Percentiles rank a stretch among this genome's conserved stretches.
Evolutionary conservation across 495 filamentous ascomycete species (phyloP).

Genomic region (Xylaria curta): DNA sequence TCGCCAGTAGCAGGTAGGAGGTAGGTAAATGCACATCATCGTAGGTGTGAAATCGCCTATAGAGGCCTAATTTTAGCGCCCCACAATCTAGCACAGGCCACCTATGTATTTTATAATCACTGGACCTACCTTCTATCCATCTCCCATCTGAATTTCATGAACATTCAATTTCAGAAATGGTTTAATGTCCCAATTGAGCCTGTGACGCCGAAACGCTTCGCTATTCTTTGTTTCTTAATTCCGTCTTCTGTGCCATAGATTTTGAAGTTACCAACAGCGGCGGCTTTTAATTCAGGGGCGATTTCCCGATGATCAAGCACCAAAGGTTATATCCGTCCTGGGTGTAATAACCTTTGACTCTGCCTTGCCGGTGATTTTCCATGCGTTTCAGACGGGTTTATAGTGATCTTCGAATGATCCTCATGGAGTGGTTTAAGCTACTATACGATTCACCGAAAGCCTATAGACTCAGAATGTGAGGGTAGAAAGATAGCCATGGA

Average conservation of each 20-base stretch:
- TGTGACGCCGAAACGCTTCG: neutral
- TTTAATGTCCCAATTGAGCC: neutral
- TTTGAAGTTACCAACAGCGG: neutral
- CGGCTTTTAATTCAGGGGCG: neutral
- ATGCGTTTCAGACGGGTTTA: neutral
- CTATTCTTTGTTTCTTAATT: neutral
- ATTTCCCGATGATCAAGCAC: conserved; percentile 1
- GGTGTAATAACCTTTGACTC: neutral
- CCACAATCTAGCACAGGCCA: conserved; percentile 12
- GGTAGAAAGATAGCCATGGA: neutral
- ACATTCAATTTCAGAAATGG: neutral
- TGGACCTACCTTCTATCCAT: neutral
- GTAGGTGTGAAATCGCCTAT: neutral
- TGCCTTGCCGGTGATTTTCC: neutral
- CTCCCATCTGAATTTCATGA: neutral
- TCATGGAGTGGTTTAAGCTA: too few species aligned
- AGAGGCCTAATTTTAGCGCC: neutral
- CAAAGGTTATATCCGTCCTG: neutral
- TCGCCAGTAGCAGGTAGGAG: neutral
- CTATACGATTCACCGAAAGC: neutral
- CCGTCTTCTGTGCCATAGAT: neutral
- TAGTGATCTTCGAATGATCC: neutral
- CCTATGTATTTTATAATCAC: neutral
- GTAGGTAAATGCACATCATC: neutral
- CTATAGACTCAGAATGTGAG: neutral